These are phyloP conservation scores for Favolaschia claudopus DNA, from an alignment of 768 basidiomycete species.

Conservation along the genomic window DNA sequence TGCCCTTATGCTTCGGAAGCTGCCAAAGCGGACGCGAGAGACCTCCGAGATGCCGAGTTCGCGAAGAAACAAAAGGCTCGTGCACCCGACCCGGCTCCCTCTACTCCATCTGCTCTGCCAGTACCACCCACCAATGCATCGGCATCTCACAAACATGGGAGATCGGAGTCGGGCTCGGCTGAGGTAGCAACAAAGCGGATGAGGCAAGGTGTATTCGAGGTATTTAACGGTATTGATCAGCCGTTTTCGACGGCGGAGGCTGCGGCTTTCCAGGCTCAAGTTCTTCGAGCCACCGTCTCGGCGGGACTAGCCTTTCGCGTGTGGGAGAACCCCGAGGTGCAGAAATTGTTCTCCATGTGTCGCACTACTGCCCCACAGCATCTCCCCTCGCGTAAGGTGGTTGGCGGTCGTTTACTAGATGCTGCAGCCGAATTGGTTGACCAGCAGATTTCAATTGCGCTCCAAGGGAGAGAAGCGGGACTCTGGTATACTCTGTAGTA, in stretches of 20 bases:
- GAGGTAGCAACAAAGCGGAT: not conserved
- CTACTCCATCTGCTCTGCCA: no score
- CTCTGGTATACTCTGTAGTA: slow-evolving; percentile 3
- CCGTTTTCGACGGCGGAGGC: not conserved
- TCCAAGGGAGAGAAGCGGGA: not conserved
- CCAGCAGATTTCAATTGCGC: not conserved
- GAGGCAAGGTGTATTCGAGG: not conserved
- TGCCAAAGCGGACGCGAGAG: not conserved
- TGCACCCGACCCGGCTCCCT: not conserved
- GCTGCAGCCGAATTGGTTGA: slow-evolving; percentile 1
- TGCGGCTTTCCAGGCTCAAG: slow-evolving; percentile 1
- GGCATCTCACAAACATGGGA: no score
- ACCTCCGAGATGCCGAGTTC: not conserved
- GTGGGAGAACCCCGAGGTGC: slow-evolving; percentile 7
- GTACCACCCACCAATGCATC: no score
- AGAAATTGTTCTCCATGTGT: slow-evolving; percentile 1
- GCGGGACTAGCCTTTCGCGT: not conserved
- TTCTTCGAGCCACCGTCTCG: not conserved
- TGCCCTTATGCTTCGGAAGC: not conserved
- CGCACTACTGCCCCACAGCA: not conserved
- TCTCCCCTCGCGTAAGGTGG: slow-evolving; percentile 7
- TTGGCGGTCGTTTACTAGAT: slow-evolving; percentile 4
- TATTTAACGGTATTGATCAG: slow-evolving; percentile 5
- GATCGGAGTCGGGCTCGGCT: no score
- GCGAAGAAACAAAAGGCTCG: not conserved